These are phyloP conservation scores for Pestalotiopsis fici DNA, from an alignment of 2,329 filamentous ascomycete species.

Conservation along the genomic window DNA sequence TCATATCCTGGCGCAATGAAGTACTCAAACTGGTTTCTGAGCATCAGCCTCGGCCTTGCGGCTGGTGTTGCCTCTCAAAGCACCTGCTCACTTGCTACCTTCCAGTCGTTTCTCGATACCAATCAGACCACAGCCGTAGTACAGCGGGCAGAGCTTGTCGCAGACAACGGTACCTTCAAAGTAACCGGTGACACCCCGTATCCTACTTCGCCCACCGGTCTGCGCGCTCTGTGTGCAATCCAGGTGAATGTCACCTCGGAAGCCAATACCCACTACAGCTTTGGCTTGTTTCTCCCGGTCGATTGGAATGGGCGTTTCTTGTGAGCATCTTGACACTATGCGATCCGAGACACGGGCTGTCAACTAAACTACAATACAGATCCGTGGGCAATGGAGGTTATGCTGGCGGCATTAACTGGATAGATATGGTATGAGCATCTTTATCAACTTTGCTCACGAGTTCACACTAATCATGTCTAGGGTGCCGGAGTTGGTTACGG, in stretches of 20 bases:
- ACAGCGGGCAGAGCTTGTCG: not conserved
- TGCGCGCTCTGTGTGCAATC: slow-evolving; percentile 28
- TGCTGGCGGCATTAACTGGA: slow-evolving; percentile 30
- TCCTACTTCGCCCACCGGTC: slow-evolving; percentile 20
- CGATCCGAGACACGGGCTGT: not conserved
- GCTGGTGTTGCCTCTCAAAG: not conserved
- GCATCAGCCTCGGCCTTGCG: not conserved
- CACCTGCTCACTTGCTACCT: not conserved
- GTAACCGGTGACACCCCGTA: slow-evolving; percentile 10
- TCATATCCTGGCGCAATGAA: no score
- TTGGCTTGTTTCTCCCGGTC: slow-evolving; percentile 28
- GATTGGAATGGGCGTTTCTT: slow-evolving; percentile 28
- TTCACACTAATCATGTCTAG: not conserved
- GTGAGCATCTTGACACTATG: not conserved
- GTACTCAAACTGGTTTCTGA: not conserved
- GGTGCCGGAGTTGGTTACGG: slow-evolving; percentile 46
- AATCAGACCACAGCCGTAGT: not conserved
- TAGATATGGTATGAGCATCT: slow-evolving; percentile 10
- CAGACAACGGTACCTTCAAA: not conserved
- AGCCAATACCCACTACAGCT: slow-evolving; percentile 26
- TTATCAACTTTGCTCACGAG: not conserved
- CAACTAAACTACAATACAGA: not conserved
- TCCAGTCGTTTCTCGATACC: not conserved
- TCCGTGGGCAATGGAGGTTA: slow-evolving; percentile 27
- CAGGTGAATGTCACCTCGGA: slow-evolving; percentile 28